Percentiles rank a stretch among this genome's conserved stretches.
These are phyloP conservation scores for Backusella parvicylindrica DNA, from an alignment of 192 early-diverging fungal genomes.

Conservation along the genomic window DNA sequence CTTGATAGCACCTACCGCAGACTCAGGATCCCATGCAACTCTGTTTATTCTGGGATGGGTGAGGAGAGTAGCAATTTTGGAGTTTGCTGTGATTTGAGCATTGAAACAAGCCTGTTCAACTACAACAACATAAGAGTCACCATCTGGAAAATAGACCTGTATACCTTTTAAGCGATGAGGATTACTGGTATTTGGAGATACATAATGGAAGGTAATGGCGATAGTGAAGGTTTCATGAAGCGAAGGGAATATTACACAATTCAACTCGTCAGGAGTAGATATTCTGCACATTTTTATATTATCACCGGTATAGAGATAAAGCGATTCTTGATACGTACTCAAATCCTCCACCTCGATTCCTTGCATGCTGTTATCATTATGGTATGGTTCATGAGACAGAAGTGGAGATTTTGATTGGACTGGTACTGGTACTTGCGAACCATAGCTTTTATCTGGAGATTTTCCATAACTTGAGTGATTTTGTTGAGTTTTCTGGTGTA, in stretches of 20 bases:
- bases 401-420: background rate
- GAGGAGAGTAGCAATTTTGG: background rate
- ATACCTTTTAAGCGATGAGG: slow-evolving; percentile 2
- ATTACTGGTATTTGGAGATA: background rate
- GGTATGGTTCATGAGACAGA: background rate
- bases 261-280: background rate
- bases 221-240: background rate
- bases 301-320: background rate
- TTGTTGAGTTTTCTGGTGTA: background rate
- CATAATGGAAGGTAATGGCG: slow-evolving; percentile 4
- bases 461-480: background rate
- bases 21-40: slow-evolving; percentile 2
- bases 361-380: background rate
- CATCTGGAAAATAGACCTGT: background rate
- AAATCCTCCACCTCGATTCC: background rate
- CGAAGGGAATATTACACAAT: background rate
- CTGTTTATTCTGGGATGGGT: slow-evolving; percentile 2
- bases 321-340: background rate
- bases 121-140: slow-evolving; percentile 6
- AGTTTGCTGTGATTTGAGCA: background rate
- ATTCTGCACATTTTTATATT: background rate
- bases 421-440: background rate
- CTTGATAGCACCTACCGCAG: background rate
- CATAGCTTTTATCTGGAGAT: background rate
- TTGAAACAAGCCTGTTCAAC: background rate